Base-by-base conservation (phyloP, 352 stramenopile genomes). In the Globisporangium yorkense region DNA sequence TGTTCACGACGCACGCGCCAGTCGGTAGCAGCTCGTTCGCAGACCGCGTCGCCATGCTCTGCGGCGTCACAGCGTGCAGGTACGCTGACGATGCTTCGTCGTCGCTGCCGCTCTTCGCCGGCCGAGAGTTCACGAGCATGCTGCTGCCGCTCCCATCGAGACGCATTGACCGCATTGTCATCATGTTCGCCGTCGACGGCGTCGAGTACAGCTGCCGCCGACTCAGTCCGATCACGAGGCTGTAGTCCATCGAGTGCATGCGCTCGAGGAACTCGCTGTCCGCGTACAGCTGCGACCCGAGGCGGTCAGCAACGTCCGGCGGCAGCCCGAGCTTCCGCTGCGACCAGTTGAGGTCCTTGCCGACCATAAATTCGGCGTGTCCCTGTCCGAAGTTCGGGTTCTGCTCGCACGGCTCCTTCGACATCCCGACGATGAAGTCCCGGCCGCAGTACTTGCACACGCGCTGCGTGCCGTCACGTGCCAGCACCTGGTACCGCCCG, bases 231-330 rank as follows among this genome's bases (percentile, higher is more conserved):
- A 98, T 96, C 53, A 98, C 76, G 61, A 98, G 80, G 55, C 88
- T 97, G 70, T 98, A 98, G 68, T 98, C 96, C 88, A 98, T 98
- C 64, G 96, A 98, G 66, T 97, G 97, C 77, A 98, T 98, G 40
- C 83, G 80, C 47, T 89, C 77, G 49, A 98, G 68, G 56, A 98
- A 98, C 59, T 96, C 74, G 31, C 83, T 97, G 64, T 98, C 96
- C 2, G 75, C 83, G 49, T 89, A 84, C 15, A 98, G 57, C 59
- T 98, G 94, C 29, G 67, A 82, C 5, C 81, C 83, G 0, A 96
- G 66, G 46, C 90, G 77, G 12, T 92, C 65, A 1, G 82, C 79
- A 2, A 91, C 59, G n/a, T 91, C 84, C 18, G 71, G 59, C 16
- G 77, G 77, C 33, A 96, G 66, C 16, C 81, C 84, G 59, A 96